Percentiles rank a stretch among this genome's conserved stretches.
Evolutionary conservation across 2,329 filamentous ascomycete species (phyloP).

Genomic region (Leptographium lundbergii): DNA sequence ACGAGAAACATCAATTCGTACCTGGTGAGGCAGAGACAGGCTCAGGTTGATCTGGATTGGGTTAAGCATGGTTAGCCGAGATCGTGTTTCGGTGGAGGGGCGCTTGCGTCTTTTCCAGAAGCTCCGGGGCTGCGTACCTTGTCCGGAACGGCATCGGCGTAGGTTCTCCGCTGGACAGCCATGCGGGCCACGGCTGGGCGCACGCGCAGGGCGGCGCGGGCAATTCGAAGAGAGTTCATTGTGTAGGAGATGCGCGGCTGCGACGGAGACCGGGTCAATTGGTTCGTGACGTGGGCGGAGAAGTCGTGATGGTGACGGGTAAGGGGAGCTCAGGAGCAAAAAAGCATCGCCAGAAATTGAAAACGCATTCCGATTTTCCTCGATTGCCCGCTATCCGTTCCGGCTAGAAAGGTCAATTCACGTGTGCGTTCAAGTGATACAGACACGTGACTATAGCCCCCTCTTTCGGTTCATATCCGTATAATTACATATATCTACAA

Average conservation of each 20-base stretch:
- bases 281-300: neutral
- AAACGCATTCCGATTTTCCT: conserved; percentile 5
- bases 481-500: neutral
- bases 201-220: conserved; percentile 77
- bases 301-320: neutral
- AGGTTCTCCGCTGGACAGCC: conserved; percentile 74
- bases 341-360: conserved; percentile 7
- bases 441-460: neutral
- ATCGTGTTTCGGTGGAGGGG: neutral
- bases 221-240: conserved; percentile 93
- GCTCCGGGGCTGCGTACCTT: conserved; percentile 35
- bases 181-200: conserved; percentile 65
- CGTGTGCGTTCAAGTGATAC: neutral
- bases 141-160: conserved; percentile 77
- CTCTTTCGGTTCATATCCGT: neutral
- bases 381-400: neutral
- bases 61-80: neutral
- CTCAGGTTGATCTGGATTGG: conserved; percentile 75
- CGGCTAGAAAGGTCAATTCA: neutral
- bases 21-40: conserved; percentile 95
- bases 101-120: neutral
- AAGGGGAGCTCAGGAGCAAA: conserved; percentile 4
- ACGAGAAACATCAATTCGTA: conserved; percentile 37
- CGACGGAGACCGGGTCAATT: neutral
- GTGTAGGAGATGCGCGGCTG: conserved; percentile 15